Evolutionary conservation across 257 asterid genomes (phyloP).

Genomic region (Nicotiana otophora): DNA sequence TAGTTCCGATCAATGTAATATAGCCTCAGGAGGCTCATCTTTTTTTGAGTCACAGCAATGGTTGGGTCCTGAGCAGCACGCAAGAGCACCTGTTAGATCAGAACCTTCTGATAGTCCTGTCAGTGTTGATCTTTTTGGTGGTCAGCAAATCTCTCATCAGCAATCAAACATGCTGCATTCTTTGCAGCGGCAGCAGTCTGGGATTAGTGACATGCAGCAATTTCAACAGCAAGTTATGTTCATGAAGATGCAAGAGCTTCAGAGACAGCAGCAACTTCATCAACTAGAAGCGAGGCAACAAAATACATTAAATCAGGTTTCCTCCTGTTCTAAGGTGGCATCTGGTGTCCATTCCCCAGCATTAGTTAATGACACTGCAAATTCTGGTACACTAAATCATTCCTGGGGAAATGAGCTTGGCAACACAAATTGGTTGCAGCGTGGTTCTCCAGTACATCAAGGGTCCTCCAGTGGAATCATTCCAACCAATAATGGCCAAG

Average conservation of each 20-base stretch:
- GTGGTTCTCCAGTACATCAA: slow-evolving; percentile 47
- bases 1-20: slow-evolving; percentile 45
- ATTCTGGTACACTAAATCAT: slow-evolving; percentile 41
- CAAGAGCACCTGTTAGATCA: slow-evolving; percentile 47
- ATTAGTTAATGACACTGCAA: slow-evolving; percentile 35
- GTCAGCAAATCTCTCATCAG: slow-evolving; percentile 74
- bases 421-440: slow-evolving; percentile 53
- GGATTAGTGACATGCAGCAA: slow-evolving; percentile 60
- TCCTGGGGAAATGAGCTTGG: slow-evolving; percentile 52
- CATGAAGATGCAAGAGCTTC: slow-evolving; percentile 67
- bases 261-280: slow-evolving; percentile 60
- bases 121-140: slow-evolving; percentile 78
- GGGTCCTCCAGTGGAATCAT: slow-evolving; percentile 55
- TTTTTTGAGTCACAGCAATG: slow-evolving; percentile 57
- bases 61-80: slow-evolving; percentile 48
- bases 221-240: slow-evolving; percentile 66
- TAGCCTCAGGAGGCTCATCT: slow-evolving; percentile 48
- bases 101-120: slow-evolving; percentile 52
- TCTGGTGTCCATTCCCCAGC: slow-evolving; percentile 52
- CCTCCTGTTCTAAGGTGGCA: slow-evolving; percentile 39
- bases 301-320: slow-evolving; percentile 38
- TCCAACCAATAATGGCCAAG: slow-evolving; percentile 47
- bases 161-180: slow-evolving; percentile 64
- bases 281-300: slow-evolving; percentile 58
- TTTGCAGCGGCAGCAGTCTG: slow-evolving; percentile 70